phyloP scores from a whole-genome alignment of 2,329 filamentous ascomycete species.

The Penicillium sclerotigenum region DNA sequence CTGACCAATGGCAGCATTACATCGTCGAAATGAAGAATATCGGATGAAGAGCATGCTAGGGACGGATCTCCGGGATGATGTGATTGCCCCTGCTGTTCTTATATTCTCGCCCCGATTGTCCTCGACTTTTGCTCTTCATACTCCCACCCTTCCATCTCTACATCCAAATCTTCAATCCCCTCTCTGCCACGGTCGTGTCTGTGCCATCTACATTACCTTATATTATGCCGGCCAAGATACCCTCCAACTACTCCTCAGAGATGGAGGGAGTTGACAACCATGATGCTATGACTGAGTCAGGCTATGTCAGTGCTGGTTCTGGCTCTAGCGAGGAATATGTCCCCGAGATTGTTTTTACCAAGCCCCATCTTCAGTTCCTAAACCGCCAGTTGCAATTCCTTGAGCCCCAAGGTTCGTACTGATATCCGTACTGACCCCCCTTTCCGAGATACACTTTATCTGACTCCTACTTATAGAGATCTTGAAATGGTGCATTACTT shows the following conservation, averaged over 20 bases:
- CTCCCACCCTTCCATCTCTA: slow-evolving; percentile 3
- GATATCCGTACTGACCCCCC: slow-evolving; percentile 2
- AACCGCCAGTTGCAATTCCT: slow-evolving; percentile 86
- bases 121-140: slow-evolving; percentile 7
- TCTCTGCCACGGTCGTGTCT: background rate
- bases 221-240: slow-evolving; percentile 40
- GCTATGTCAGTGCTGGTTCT: slow-evolving; percentile 64
- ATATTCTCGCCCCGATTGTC: slow-evolving; percentile 26
- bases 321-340: slow-evolving; percentile 61
- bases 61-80: slow-evolving; percentile 30
- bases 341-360: slow-evolving; percentile 79
- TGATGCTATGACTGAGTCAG: slow-evolving; percentile 78
- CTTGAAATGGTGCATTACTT: slow-evolving; percentile 84
- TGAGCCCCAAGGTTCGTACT: slow-evolving; percentile 65
- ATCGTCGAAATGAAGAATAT: slow-evolving; percentile 6
- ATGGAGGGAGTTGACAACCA: slow-evolving; percentile 34
- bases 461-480: slow-evolving; percentile 58
- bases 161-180: background rate
- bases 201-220: slow-evolving; percentile 5
- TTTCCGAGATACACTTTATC: slow-evolving; percentile 6
- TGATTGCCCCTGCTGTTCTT: slow-evolving; percentile 31
- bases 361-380: slow-evolving; percentile 82
- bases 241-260: slow-evolving; percentile 37
- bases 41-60: slow-evolving; percentile 22
- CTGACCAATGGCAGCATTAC: slow-evolving; percentile 23